A percentile compares a stretch with the other conserved stretches of the same genome.
Conservation (phyloP, 345 rosid genomes). For the Sonneratia alba region DNA sequence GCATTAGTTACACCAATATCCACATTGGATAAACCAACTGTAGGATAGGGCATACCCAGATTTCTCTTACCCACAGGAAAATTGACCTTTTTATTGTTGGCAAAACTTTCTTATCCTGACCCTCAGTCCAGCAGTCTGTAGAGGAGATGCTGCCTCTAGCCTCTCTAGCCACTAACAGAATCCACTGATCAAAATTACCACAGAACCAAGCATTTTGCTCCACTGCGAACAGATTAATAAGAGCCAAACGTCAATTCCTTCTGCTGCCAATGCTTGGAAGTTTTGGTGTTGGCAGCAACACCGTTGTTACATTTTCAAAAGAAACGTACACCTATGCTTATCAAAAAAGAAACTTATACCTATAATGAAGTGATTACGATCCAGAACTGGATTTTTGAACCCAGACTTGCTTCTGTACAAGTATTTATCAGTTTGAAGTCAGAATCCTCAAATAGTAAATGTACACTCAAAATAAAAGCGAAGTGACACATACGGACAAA, state of each 20-base stretch:
- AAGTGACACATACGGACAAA: neutral
- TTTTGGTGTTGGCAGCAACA: neutral
- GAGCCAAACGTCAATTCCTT: neutral
- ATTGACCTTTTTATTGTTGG: neutral
- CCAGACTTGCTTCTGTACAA: conserved; percentile 47
- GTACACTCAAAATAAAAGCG: neutral
- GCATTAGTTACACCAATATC: conserved; percentile 2
- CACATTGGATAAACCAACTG: neutral
- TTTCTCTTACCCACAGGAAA: neutral
- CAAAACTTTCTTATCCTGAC: neutral
- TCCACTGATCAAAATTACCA: conserved; percentile 2
- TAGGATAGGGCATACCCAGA: neutral
- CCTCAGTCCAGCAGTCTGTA: neutral
- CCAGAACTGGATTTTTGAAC: conserved; percentile 43
- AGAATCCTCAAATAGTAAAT: neutral
- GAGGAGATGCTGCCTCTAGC: conserved; percentile 1
- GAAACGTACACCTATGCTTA: neutral
- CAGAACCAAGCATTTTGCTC: neutral
- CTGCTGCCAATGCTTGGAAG: neutral
- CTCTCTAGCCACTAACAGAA: conserved; percentile 3
- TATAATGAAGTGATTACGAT: conserved; percentile 15
- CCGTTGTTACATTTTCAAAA: too few relatives aligned
- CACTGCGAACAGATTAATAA: neutral
- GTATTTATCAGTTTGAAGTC: neutral
- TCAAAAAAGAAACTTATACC: neutral